Base-by-base conservation (phyloP, 2,329 filamentous ascomycete genomes). In the Ophiobolus disseminans region DNA sequence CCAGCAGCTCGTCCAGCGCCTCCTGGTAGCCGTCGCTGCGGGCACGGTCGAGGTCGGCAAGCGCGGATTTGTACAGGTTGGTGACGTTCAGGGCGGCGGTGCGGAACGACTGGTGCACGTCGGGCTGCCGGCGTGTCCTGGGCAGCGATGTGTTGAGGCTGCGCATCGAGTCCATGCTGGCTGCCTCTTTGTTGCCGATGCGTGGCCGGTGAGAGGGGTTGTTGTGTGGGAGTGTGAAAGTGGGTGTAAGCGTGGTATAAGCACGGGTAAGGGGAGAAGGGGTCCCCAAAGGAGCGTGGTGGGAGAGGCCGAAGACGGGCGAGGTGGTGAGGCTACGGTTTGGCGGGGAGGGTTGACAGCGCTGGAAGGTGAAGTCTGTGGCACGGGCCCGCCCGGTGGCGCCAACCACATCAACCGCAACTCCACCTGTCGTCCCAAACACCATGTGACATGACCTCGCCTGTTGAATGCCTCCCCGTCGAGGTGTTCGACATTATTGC, bases 41-140 rank as follows among this genome's bases (percentile, higher is more conserved):
- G 37, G 91, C 86, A 64, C 87, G 86, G 40, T 87, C 81, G 70
- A 94, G 87, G 39, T 90, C 89, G 23, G 86, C 81, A 10, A 90
- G 88, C 3, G 93, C 93, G 30, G 87, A 92, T 75, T 96, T 97
- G 78, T 97, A 97, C 11, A 99, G 86, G 67, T 95, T 96, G 38
- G 94, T 97, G 45, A 97, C 92, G 5, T 91, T 96, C 25, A 97
- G 81, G 16, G 94, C 94, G 25, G 94, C 94, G 13, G 89, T 86
- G 73, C 91, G 94, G 81, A 99, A 99, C 49, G 90, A 87, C 62
- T 93, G 87, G 48, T 97, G 85, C 38, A 97, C 85, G 68, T 79
- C 70, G 35, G 65, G 73, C 57, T 75, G 72, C 38, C 58, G 59
- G 40, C 65, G 60, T 11, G 72, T 63, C 48, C 63, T 66, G 6